Conservation (phyloP, 2,329 filamentous ascomycete species). For the Phialophora tarda region DNA sequence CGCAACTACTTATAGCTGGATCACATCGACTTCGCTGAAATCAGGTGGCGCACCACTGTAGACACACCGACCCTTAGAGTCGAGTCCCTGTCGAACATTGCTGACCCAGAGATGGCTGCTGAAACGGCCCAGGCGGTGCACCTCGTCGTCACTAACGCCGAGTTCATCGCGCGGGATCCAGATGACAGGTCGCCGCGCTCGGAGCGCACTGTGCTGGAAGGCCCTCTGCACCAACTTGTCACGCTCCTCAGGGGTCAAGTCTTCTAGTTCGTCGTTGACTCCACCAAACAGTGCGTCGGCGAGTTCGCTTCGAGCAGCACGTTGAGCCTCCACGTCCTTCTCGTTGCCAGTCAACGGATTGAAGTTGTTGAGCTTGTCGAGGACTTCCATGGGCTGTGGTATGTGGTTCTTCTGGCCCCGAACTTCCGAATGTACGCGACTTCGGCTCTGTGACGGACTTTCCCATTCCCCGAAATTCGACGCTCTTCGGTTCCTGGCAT, state of each 20-base stretch:
- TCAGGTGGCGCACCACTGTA: slow-evolving; percentile 87
- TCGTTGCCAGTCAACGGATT: slow-evolving; percentile 51
- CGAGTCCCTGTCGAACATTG: slow-evolving; percentile 87
- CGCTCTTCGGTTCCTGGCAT: slow-evolving; percentile 48
- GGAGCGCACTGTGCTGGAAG: slow-evolving; percentile 87
- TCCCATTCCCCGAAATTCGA: slow-evolving; percentile 49
- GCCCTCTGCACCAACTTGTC: slow-evolving; percentile 84
- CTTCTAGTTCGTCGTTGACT: slow-evolving; percentile 91
- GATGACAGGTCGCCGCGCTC: slow-evolving; percentile 81
- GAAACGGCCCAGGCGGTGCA: slow-evolving; percentile 74
- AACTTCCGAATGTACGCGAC: slow-evolving; percentile 11
- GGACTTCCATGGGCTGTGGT: slow-evolving; percentile 31
- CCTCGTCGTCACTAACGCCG: slow-evolving; percentile 90
- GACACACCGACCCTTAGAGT: slow-evolving; percentile 80
- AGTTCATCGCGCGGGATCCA: slow-evolving; percentile 94
- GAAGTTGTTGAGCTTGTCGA: slow-evolving; percentile 40
- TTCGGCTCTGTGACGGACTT: slow-evolving; percentile 26
- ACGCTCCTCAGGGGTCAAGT: slow-evolving; percentile 86
- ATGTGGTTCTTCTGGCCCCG: slow-evolving; percentile 15
- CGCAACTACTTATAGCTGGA: slow-evolving; percentile 65
- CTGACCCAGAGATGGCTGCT: slow-evolving; percentile 85
- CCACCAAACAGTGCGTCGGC: slow-evolving; percentile 84
- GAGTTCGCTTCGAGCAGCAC: slow-evolving; percentile 60
- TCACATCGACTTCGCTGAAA: slow-evolving; percentile 85
- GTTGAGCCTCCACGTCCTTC: slow-evolving; percentile 73